Evolutionary conservation across 2,329 filamentous ascomycete species (phyloP), one percentile per base, ranked within the genome.

Genomic region (Ophiostoma australiae): DNA sequence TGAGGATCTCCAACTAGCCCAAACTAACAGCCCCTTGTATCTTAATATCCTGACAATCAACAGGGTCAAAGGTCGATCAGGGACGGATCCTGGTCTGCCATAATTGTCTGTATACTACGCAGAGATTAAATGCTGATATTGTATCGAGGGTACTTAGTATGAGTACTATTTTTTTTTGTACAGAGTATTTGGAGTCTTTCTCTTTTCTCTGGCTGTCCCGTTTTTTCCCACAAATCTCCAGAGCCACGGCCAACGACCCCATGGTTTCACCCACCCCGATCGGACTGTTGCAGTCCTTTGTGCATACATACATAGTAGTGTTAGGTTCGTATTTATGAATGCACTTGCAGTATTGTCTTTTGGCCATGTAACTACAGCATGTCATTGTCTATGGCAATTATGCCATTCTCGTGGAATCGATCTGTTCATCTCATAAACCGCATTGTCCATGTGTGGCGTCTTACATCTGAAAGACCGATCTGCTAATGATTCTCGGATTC

Each of bases 251-350:
- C 52, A n/a, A 52, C 52, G 52, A 37, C 33, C 33, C 17, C 61
- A 65, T 65, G 61, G 61, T 37, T 65, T 65, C 33, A 65, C 33
- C 61, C 33, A 65, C 17, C 61, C 61, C 61, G 33, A 65, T 39
- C 61, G 33, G 33, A 65, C 61, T 35, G 61, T 10, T 63, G 58
- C 27, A 63, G 37, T 33, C 61, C 61, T 65, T 7, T 52, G n/a
- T 52, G 48, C 48, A 52, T 23, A 23, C 17, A 1, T 20, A 20
- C n/a, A n/a, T n/a, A n/a, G n/a, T n/a, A n/a, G n/a, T n/a, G 20
- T 41, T 15, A 41, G 13, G 13, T n/a, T n/a, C 17, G 27, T 31
- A 41, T 41, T 41, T 41, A 41, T 41, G 23, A 58, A 58, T 27
- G n/a, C 23, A 23, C 10, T n/a, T 27, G 15, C 17, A 48, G 44